Percentiles rank a stretch among this genome's conserved stretches.
Conservation (phyloP, 192 early-diverging fungal genomes). For the Backusella morwellensis region DNA sequence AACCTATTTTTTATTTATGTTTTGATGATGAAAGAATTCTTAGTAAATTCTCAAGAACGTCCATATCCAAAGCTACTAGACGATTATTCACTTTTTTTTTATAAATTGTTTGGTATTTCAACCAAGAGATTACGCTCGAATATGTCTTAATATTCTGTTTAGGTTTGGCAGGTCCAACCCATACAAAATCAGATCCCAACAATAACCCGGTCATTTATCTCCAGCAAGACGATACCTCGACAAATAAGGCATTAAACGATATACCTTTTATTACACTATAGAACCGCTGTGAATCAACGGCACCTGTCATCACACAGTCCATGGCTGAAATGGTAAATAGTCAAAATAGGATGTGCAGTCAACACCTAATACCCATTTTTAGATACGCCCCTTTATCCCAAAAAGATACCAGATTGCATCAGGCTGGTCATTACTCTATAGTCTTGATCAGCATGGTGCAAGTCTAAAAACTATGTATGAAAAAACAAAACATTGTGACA, state of each 20-base stretch:
- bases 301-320: background rate
- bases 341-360: too few species aligned
- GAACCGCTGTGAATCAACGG: background rate
- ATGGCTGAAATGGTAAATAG: constrained; percentile 5
- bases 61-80: too few species aligned
- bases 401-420: constrained; percentile 68
- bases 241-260: background rate
- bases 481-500: constrained; percentile 50
- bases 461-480: constrained; percentile 79
- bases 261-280: background rate
- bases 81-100: background rate
- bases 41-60: background rate
- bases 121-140: too few species aligned
- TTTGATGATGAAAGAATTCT: background rate
- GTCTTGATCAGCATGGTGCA: constrained; percentile 89
- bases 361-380: too few species aligned
- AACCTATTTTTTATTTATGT: background rate
- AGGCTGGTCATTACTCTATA: constrained; percentile 86
- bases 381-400: constrained; percentile 49
- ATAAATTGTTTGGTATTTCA: background rate
- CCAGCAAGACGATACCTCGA: background rate
- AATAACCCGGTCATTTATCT: background rate
- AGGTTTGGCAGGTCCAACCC: background rate
- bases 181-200: background rate
- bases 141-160: background rate